phyloP scores from a whole-genome alignment of 768 basidiomycete species.

The Termitomyces titanicus region DNA sequence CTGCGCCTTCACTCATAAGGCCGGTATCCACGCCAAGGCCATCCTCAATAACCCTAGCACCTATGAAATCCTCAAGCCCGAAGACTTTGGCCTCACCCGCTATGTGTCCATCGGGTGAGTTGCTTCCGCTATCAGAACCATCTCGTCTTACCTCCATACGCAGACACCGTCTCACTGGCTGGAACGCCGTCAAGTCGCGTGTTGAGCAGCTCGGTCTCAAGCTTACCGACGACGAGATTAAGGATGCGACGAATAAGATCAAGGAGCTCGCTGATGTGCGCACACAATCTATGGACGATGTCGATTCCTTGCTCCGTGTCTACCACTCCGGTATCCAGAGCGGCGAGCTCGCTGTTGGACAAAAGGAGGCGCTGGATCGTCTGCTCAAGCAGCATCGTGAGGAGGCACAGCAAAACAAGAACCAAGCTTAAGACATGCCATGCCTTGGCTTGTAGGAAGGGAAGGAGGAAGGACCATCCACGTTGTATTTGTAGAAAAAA shows the following conservation, averaged over 20 bases:
- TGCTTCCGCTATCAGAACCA: neutral
- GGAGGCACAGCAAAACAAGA: constrained; percentile 10
- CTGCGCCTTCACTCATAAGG: constrained; percentile 99
- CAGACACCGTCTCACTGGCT: constrained; percentile 93
- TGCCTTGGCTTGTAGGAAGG: neutral
- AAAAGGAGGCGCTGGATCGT: constrained; percentile 86
- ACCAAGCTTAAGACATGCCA: neutral
- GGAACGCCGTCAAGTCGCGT: constrained; percentile 99
- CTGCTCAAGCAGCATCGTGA: constrained; percentile 75
- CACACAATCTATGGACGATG: constrained; percentile 99
- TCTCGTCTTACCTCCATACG: neutral
- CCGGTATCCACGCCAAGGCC: constrained; percentile 99
- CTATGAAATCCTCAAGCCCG: constrained; percentile 98
- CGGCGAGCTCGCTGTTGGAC: constrained; percentile 91
- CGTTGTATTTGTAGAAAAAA: constrained; percentile 18
- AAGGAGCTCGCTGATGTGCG: constrained; percentile 98
- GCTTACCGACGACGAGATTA: constrained; percentile 92
- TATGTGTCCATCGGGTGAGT: constrained; percentile 94
- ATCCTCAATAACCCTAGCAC: constrained; percentile 99
- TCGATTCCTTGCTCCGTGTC: constrained; percentile 92
- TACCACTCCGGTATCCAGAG: constrained; percentile 94
- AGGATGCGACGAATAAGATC: constrained; percentile 98
- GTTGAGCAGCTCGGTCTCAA: constrained; percentile 94
- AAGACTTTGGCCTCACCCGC: constrained; percentile 96
- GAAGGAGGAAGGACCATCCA: neutral